Percentiles rank a stretch among this genome's conserved stretches.
Conservation (phyloP, 331 rosid species). For the Dryas integrifolia region DNA sequence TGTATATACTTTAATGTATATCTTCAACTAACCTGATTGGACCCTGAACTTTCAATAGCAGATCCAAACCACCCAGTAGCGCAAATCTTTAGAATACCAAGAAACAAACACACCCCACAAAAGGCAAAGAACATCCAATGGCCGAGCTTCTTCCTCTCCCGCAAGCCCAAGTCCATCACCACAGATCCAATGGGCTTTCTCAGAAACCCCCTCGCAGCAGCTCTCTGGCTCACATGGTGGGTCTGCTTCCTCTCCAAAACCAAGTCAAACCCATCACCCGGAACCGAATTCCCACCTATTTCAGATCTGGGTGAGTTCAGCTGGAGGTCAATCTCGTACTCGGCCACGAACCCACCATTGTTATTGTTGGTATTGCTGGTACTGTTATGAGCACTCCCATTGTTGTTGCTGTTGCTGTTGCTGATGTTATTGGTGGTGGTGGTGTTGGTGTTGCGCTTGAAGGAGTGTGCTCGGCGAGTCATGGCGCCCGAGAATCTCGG, state of each 20-base stretch:
- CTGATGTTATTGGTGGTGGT: background rate
- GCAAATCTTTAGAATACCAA: conserved; percentile 81
- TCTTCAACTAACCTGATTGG: conserved; percentile 50
- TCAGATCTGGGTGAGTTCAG: conserved; percentile 86
- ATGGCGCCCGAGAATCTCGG: conserved; percentile 90
- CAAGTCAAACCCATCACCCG: conserved; percentile 48
- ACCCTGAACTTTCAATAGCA: conserved; percentile 58
- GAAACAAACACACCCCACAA: conserved; percentile 80
- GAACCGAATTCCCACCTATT: conserved; percentile 27
- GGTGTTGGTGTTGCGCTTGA: conserved; percentile 57
- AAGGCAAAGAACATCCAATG: conserved; percentile 86
- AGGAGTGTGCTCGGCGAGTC: conserved; percentile 96
- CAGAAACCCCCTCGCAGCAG: conserved; percentile 39
- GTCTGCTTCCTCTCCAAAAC: conserved; percentile 47
- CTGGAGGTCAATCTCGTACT: conserved; percentile 69
- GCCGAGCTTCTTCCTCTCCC: conserved; percentile 72
- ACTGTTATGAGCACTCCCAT: background rate
- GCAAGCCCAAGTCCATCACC: conserved; percentile 63
- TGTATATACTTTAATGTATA: background rate
- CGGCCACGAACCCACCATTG: conserved; percentile 29
- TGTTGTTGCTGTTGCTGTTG: conserved; percentile 16
- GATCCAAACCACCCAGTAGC: conserved; percentile 98
- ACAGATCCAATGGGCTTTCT: conserved; percentile 55
- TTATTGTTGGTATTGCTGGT: conserved; percentile 20
- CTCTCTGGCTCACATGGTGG: conserved; percentile 57